Base-by-base conservation (phyloP, 345 rosid species). In the Populus deltoides region DNA sequence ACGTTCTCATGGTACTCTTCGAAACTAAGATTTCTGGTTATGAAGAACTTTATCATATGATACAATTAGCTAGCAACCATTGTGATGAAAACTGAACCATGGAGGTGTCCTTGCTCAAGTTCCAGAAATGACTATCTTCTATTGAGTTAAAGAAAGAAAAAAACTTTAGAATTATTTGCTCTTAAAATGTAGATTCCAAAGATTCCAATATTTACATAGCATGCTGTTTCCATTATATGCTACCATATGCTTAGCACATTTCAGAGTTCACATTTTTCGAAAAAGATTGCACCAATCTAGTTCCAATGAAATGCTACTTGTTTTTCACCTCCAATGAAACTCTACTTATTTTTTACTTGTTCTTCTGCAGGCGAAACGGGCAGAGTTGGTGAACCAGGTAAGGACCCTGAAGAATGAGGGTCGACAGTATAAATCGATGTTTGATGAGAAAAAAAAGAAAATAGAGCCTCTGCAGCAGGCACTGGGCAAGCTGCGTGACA, bases 391-490 rank as follows among this genome's bases (percentile, higher is more conserved):
- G 7, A 70, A 81, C 31, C 87, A 91, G 74, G 4, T 86, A 72
- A 91, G 84, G 76, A 81, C 73, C 59, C 75, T 90, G 71, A 85
- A 67, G 43, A 71, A 31, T 62, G 89, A 88, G 80, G 74, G 66
- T 81, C 73, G 59, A 27, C 86, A 84, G 57, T 87, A 69, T 72
- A 86, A 81, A 79, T 76, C 85, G 1, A 82, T 87, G 72, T 78
- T 90, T 39, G 92, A 85, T 77, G 97, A 85, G 81, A 97, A 90
- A 80, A 92, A 76, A 75, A 91, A 84, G 84, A 94, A 91, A 86
- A 86, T 97, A 85, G 94, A 90, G 72, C 97, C 97, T 4, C 82
- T 97, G 83, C 94, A 90, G 81, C 92, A 93, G 83, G 98, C 97
- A 49, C 86, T 97, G 78, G 94, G 97, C 66, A 92, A 97, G 88